Percentiles rank a stretch among this genome's conserved stretches.
These are phyloP conservation scores for Nothopassalora personata DNA, from an alignment of 2,329 filamentous ascomycete genomes.

Conservation along the genomic window DNA sequence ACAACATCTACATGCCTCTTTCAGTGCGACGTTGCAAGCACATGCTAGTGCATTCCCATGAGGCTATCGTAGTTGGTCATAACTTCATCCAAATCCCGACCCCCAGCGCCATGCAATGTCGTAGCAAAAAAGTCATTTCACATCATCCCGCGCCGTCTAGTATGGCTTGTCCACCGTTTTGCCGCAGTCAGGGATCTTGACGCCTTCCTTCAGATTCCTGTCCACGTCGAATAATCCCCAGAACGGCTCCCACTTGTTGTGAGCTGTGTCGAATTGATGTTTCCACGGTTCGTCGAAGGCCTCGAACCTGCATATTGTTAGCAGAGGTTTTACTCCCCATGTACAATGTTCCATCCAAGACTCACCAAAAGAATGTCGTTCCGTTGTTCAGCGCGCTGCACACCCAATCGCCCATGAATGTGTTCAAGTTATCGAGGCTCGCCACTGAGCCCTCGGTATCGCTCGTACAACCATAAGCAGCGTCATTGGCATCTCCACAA, in stretches of 20 bases:
- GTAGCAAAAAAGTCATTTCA: not conserved
- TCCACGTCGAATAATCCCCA: slow-evolving; percentile 83
- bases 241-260: slow-evolving; percentile 86
- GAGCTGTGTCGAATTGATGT: slow-evolving; percentile 58
- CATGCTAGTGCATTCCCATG: not conserved
- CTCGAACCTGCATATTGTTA: slow-evolving; percentile 57
- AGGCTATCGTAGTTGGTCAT: not conserved
- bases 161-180: slow-evolving; percentile 47
- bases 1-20: not conserved
- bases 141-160: slow-evolving; percentile 1
- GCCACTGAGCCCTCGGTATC: slow-evolving; percentile 63
- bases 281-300: slow-evolving; percentile 98
- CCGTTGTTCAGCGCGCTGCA: slow-evolving; percentile 73
- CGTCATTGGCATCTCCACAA: slow-evolving; percentile 53
- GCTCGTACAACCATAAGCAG: slow-evolving; percentile 47
- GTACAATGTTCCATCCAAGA: slow-evolving; percentile 5
- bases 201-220: slow-evolving; percentile 73
- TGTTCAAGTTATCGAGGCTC: slow-evolving; percentile 73
- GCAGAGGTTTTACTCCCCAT: not conserved
- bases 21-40: not conserved
- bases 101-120: not conserved
- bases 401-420: slow-evolving; percentile 80
- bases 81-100: not conserved
- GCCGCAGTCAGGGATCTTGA: slow-evolving; percentile 85
- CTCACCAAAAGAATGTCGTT: slow-evolving; percentile 88